Evolutionary conservation across 345 rosid species (phyloP), one percentile per base, ranked within the genome.

Genomic region (Eucalyptus marginata): DNA sequence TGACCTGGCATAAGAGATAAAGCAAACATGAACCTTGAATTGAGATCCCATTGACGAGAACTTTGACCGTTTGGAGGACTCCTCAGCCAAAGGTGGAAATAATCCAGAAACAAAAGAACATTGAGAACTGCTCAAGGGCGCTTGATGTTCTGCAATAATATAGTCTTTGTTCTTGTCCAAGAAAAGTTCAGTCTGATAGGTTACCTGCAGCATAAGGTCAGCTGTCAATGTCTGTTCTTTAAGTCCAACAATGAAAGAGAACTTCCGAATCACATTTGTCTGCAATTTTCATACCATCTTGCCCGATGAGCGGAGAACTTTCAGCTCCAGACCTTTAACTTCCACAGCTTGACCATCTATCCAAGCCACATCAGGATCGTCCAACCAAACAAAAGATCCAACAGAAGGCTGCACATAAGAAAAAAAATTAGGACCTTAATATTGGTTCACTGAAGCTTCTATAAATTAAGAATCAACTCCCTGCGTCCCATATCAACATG

Each of bases 161-260:
- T 98, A 98, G 88, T 98, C 99, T 90, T 98, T 98, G 95, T 97
- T 98, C 95, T 98, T 98, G 95, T 98, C 99, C 92, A 98, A n/a
- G n/a, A n/a, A n/a, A 90, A 94, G 87, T 50, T 98, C 98, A 56
- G 99, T 98, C 90, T 98, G 99, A 91, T 98, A 98, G 49, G 99
- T 97, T 90, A 98, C 99, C 99, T 97, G 94, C 54, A 92, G 92
- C 52, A 25, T 25, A 56, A 64, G 18, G 17, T 64, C 76, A 64
- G 76, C 36, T 56, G 27, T 56, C 62, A 64, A 49, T 47, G 43
- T 47, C 86, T 85, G 46, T 20, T 86, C 44, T 33, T 36, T n/a
- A n/a, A n/a, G n/a, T n/a, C n/a, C n/a, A n/a, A n/a, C n/a, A n/a
- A n/a, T n/a, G n/a, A n/a, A 22, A n/a, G 18, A 64, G 36, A 29